Evolutionary conservation across 441 rosid species (phyloP), one percentile per base, ranked within the genome.

Genomic region (Raphanus hybrid): DNA sequence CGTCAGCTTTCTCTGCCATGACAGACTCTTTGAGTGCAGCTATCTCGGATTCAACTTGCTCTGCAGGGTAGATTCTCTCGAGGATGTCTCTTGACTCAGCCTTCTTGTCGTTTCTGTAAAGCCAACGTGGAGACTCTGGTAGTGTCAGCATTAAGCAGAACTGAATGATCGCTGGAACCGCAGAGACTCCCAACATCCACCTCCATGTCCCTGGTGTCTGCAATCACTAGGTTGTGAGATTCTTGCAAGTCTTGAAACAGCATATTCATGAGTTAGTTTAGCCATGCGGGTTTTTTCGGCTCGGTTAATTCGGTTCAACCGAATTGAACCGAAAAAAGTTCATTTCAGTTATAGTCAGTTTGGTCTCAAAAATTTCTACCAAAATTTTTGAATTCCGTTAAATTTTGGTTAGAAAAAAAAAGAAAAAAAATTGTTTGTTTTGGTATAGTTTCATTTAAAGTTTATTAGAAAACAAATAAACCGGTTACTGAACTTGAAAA

Each of bases 81-180:
- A 48, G 54, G 54, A 48, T 48, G 54, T 48, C 16, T 48, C 54
- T 12, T 2, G 54, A 48, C 54, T 48, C 54, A 12, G 54, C 54
- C 54, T n/a, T 48, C 54, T 12, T 48, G 54, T 48, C 54, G 54
- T 48, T 48, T 48, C 54, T 48, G 54, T 48, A 48, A 48, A 48
- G 54, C 54, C 54, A 48, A n/a, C 54, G 54, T 48, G 54, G 54
- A 3, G 54, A 48, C 54, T 48, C 54, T 48, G 54, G 54, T 1
- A 48, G 2, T n/a, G 54, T 48, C 16, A 48, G 54, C 54, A 48
- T 48, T 4, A 48, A 48, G 54, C 16, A 48, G 54, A 48, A 48
- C 54, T 48, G 54, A n/a, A 48, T 48, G 54, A 48, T 48, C 5
- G 54, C 54, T 48, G 54, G 54, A 48, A 48, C 16, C 1, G 54